These are phyloP conservation scores for Trichoderma semiorbis DNA, from an alignment of 2,329 filamentous ascomycete species.

Conservation along the genomic window DNA sequence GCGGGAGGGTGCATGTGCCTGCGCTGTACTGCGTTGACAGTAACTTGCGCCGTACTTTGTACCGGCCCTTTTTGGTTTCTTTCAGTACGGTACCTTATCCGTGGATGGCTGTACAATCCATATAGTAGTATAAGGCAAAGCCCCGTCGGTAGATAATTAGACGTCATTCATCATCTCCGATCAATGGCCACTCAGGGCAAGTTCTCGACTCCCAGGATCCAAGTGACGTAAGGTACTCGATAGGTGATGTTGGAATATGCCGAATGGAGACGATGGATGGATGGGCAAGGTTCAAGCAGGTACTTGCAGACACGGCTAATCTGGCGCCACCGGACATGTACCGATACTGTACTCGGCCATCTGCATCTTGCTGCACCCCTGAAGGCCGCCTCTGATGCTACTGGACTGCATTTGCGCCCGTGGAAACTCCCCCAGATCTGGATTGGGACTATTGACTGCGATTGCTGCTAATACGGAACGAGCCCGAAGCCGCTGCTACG, in stretches of 20 bases:
- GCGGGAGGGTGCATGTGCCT: neutral
- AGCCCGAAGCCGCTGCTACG: neutral
- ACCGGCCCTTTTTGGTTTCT: neutral
- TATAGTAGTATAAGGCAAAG: neutral
- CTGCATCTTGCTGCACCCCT: neutral
- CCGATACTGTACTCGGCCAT: neutral
- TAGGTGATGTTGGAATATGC: neutral
- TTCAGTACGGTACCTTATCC: no score
- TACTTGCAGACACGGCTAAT: neutral
- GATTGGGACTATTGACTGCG: neutral
- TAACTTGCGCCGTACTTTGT: neutral
- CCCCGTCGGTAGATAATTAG: neutral
- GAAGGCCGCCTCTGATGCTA: neutral
- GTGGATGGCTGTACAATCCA: neutral
- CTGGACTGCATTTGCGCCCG: neutral
- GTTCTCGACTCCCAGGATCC: neutral
- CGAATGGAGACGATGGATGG: neutral
- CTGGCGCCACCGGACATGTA: neutral
- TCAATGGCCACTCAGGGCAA: neutral
- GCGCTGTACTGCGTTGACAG: neutral
- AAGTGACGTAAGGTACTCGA: neutral
- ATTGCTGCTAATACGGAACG: neutral
- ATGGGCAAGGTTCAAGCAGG: neutral
- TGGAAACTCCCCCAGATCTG: neutral
- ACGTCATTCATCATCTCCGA: neutral